Base-by-base conservation (phyloP, 495 filamentous ascomycete species). In the Aspergillus coremiiformis region DNA sequence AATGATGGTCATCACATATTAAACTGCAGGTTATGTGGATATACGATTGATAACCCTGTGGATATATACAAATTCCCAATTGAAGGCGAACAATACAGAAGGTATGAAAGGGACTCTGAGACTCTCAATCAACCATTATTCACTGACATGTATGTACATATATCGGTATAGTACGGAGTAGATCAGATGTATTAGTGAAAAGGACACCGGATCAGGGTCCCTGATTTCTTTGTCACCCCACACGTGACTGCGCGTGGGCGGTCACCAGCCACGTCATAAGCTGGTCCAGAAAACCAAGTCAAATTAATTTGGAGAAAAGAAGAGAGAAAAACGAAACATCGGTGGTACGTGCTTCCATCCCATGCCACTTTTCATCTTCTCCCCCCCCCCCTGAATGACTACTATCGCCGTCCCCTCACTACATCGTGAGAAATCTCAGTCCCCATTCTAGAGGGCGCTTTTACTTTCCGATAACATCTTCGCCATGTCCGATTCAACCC, bases 401-500 rank as follows among this genome's bases (percentile, higher is more conserved):
- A 41, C 8, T 10, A 21, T 17, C 37, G 21, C n/a, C n/a, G n/a
- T 37, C 17, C 17, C 17, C 15, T 41, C 15, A 3, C 37, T 21
- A 17, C 4, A 21, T 41, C 37, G 37, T 9, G 14, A 11, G 37
- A 15, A 41, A 21, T 6, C 19, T 20, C 4, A 41, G 19, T 21
- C 19, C 37, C 8, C 10, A 6, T 20, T 41, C 7, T 17, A 35
- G 32, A 35, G 32, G 32, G 32, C 7, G 14, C 14, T 33, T 47
- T 29, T 17, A n/a, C 26, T 24, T 26, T 21, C 47, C n/a, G 29
- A 19, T 23, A 23, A 32, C n/a, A 35, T 9, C 4, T 1, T 23
- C 47, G 58, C 24, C 47, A 73, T 73, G 70, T 59, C 79, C 46
- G 88, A 94, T 71, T 79, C 85, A 8, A 84, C 85, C 19, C 84